phyloP scores from a whole-genome alignment of 495 filamentous ascomycete species.

The Copromyces sp. region DNA sequence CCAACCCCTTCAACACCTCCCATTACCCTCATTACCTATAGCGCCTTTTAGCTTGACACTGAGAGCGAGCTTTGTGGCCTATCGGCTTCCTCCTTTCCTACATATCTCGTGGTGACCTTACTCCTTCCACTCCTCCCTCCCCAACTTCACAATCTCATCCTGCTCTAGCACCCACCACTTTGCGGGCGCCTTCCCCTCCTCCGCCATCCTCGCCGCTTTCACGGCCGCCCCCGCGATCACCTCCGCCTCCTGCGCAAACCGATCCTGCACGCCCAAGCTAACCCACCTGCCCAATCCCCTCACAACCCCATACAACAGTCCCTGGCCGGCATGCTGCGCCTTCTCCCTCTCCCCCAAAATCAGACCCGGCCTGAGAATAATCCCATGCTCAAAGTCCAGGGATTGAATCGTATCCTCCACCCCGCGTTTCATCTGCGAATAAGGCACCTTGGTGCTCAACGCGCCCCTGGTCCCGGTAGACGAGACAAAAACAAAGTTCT shows the following conservation, averaged over 20 bases:
- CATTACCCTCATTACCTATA: neutral
- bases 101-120: neutral
- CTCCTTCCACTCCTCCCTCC: constrained; percentile 31
- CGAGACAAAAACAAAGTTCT: constrained; percentile 62
- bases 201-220: constrained; percentile 36
- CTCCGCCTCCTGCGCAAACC: constrained; percentile 62
- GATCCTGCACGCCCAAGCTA: constrained; percentile 43
- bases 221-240: constrained; percentile 69
- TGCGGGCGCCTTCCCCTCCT: constrained; percentile 35
- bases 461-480: constrained; percentile 36
- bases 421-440: constrained; percentile 68
- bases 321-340: constrained; percentile 40
- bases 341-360: constrained; percentile 57
- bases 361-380: constrained; percentile 65
- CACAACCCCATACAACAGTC: constrained; percentile 40
- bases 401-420: constrained; percentile 65
- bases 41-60: neutral
- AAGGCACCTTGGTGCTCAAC: constrained; percentile 30
- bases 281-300: constrained; percentile 38
- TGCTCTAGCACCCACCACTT: constrained; percentile 39
- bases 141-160: constrained; percentile 39
- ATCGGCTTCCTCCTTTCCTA: neutral
- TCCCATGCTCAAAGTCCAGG: constrained; percentile 60
- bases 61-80: neutral
- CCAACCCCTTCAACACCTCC: neutral